Evolutionary conservation across 768 basidiomycete genomes (phyloP).

Genomic region (Suillus lakei): DNA sequence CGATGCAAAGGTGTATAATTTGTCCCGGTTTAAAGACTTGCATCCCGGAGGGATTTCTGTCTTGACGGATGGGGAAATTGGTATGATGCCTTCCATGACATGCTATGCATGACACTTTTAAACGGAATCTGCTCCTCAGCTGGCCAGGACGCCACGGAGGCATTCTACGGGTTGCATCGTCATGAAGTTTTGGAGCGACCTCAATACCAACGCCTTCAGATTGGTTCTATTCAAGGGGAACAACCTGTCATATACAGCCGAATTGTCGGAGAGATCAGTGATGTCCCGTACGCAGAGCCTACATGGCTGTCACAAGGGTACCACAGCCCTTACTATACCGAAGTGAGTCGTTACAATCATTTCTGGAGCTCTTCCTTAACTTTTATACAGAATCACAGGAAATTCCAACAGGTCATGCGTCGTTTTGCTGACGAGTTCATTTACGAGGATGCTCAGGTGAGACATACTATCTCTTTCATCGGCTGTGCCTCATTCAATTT

Average conservation of each 20-base stretch:
- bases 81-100: conserved; percentile 43
- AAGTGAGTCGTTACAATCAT: conserved; percentile 42
- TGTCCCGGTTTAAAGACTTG: conserved; percentile 77
- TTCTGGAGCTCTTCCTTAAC: conserved; percentile 6
- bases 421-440: conserved; percentile 75
- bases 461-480: conserved; percentile 9
- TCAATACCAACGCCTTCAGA: conserved; percentile 72
- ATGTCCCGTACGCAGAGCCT: conserved; percentile 89
- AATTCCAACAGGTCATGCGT: conserved; percentile 50
- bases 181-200: conserved; percentile 80
- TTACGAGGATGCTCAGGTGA: conserved; percentile 44
- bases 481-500: conserved; percentile 25
- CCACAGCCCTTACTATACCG: conserved; percentile 72
- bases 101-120: neutral
- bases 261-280: conserved; percentile 62
- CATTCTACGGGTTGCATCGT: conserved; percentile 89
- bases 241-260: conserved; percentile 54
- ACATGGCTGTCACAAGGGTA: conserved; percentile 78
- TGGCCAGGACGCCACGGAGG: conserved; percentile 86
- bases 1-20: conserved; percentile 83
- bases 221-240: conserved; percentile 75
- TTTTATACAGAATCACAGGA: conserved; percentile 48
- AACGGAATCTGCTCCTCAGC: conserved; percentile 44
- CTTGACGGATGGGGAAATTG: conserved; percentile 77
- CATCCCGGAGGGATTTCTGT: conserved; percentile 87